Evolutionary conservation across 2,329 filamentous ascomycete genomes (phyloP), one percentile per base, ranked within the genome.

Genomic region (Rhynchosporium graminicola): DNA sequence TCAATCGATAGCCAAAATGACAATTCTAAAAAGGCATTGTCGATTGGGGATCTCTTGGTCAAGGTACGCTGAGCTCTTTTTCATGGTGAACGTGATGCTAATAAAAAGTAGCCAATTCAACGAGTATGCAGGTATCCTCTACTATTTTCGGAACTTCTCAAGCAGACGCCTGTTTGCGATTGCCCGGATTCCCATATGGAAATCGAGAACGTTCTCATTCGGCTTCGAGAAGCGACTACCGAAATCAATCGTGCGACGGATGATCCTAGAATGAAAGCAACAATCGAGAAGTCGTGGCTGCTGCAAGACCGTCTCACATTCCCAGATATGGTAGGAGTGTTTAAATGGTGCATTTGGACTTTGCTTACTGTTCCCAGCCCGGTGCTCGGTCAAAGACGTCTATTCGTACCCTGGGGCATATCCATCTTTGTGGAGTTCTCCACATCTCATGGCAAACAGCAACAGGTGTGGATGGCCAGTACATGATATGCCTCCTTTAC

Each of bases 111-210:
- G 91, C 95, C 94, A 0, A 93, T 97, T 26, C 94, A 99, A 76
- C 85, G 94, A 60, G 84, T 97, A 28, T 96, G 92, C 79, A 92
- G 90, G 77, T 98, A 98, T 72, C 92, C 92, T 10, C 80, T 99
- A 3, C 80, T 98, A 2, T 93, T 98, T 71, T 83, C 87, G 4
- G 92, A 97, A 71, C 80, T 99, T 8, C 81, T 93, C 63, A 93
- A 89, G 71, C 83, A 88, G 68, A 97, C 93, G 0, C 91, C 92
- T 1, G 90, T 91, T 1, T 87, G 84, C 60, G 94, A 98, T 72
- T 96, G 92, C 71, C 92, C 92, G 0, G 86, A 86, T 64, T 89
- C 92, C 0, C 90, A 97, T 75, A 86, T 89, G 73, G 88, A 91
- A 59, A 85, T 98, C 20, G 87, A 92, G 63, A 88, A 87, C 66